Base-by-base conservation (phyloP, 1,139 yeast species). In the Hemisphaericaspora subhashii region DNA sequence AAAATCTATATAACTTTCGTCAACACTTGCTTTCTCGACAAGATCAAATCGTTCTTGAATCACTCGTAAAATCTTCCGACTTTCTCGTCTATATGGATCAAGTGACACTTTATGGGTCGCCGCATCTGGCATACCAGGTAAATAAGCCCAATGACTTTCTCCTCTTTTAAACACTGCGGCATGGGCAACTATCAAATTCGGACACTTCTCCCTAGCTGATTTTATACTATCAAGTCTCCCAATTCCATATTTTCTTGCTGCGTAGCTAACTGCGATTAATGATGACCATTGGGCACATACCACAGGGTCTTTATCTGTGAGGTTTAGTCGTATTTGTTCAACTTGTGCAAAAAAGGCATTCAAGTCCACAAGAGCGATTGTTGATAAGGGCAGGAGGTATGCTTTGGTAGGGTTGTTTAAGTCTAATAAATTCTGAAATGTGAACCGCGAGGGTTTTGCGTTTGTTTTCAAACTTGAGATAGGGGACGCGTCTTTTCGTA, bases 281-380 rank as follows among this genome's bases (percentile, higher is more conserved):
- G 90, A 74, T 39, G 75, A 74, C 98, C 98, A 92, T 54, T 92
- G 98, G 4, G 88, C 88, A 58, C 98, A 90, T 0, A 90, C 97
- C 3, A 92, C 85, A 0, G 98, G 98, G 44, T 81, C 90, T 2
- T 80, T 78, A 1, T 68, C 68, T 1, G 80, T 62, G 10, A 84
- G 63, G 0, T 83, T 83, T 17, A 88, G 69, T 32, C 97, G 64
- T 6, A 86, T 68, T 52, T 86, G 94, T 53, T 92, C 98, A 26
- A 86, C 94, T 55, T 92, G 98, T 0, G 98, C 95, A 62, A 86
- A 92, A 60, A 90, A 92, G 11, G 98, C 97, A 63, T 92, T 95
- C 49, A 88, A 75, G 62, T 92, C 98, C 27, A 92, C 75, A 51
- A 89, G 94, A 3, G 86, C 90, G 33, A 92, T 77, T 12, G 85